Conservation (phyloP, 2,329 filamentous ascomycete genomes). For the Colletotrichum truncatum region DNA sequence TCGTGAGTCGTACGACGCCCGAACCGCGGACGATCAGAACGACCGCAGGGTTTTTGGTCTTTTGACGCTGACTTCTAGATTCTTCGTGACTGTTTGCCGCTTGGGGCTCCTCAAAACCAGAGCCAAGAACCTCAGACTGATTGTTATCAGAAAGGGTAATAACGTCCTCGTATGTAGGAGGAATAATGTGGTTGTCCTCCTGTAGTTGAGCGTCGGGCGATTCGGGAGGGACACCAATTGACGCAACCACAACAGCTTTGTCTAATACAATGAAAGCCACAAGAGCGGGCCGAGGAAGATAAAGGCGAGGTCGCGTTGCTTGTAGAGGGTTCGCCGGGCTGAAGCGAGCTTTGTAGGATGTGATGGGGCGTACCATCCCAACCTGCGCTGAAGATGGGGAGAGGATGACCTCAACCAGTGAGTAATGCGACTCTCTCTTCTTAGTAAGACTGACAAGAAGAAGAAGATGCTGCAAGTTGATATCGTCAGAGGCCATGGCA, state of each 20-base stretch:
- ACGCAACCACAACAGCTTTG: slow-evolving; percentile 79
- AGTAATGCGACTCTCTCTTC: slow-evolving; percentile 69
- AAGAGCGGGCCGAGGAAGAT: slow-evolving; percentile 80
- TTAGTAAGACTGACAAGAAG: slow-evolving; percentile 67
- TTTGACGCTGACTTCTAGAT: slow-evolving; percentile 58
- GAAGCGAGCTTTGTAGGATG: slow-evolving; percentile 67
- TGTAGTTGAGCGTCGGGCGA: slow-evolving; percentile 82
- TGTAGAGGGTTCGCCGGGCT: slow-evolving; percentile 50
- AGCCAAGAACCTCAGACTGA: slow-evolving; percentile 70
- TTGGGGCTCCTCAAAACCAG: slow-evolving; percentile 68
- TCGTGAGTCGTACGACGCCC: slow-evolving; percentile 67
- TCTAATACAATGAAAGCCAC: slow-evolving; percentile 86
- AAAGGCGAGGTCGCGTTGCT: slow-evolving; percentile 68
- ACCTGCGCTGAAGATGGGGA: slow-evolving; percentile 62
- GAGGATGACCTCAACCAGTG: slow-evolving; percentile 77
- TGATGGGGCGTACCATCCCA: slow-evolving; percentile 74
- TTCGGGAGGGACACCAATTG: slow-evolving; percentile 72
- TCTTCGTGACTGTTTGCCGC: slow-evolving; percentile 52
- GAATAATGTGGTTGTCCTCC: slow-evolving; percentile 69
- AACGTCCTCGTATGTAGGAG: slow-evolving; percentile 83
- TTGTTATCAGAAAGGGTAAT: slow-evolving; percentile 78
- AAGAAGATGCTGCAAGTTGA: slow-evolving; percentile 66
- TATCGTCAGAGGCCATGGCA: slow-evolving; percentile 58
- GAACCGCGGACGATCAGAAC: slow-evolving; percentile 70
- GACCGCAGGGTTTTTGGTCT: slow-evolving; percentile 69